These are phyloP conservation scores for Myriangium duriaei DNA, from an alignment of 2,329 filamentous ascomycete genomes.

Conservation along the genomic window DNA sequence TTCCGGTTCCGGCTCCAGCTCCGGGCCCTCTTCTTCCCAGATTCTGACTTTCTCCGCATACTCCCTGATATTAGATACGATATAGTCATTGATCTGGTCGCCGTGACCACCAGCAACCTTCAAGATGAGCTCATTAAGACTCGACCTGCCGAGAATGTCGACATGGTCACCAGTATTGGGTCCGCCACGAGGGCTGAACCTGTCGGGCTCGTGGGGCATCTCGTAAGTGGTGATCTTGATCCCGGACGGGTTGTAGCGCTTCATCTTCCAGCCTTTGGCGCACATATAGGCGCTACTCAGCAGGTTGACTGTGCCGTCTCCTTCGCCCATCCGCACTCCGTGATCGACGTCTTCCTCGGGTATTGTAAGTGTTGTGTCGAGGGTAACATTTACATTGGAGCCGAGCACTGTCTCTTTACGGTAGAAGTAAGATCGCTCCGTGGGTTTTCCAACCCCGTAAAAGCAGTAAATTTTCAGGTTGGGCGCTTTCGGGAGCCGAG, in stretches of 20 bases:
- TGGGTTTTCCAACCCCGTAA: conserved; percentile 88
- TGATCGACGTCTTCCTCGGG: conserved; percentile 54
- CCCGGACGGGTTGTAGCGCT: conserved; percentile 81
- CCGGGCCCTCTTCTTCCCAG: conserved; percentile 47
- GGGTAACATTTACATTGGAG: conserved; percentile 49
- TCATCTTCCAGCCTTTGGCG: conserved; percentile 83
- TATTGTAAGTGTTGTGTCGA: conserved; percentile 57
- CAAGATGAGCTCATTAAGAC: conserved; percentile 80
- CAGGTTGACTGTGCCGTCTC: conserved; percentile 91
- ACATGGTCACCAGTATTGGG: conserved; percentile 77
- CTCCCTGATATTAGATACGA: conserved; percentile 68
- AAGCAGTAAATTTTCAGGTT: conserved; percentile 94
- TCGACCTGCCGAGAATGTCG: conserved; percentile 81
- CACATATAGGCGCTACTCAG: conserved; percentile 94
- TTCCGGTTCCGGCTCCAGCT: no score
- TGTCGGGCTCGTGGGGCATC: conserved; percentile 92
- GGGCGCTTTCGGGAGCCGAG: conserved; percentile 72
- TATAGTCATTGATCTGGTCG: conserved; percentile 60
- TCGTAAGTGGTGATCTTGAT: conserved; percentile 75
- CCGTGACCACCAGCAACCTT: conserved; percentile 77
- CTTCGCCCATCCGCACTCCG: conserved; percentile 90
- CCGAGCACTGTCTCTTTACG: conserved; percentile 53
- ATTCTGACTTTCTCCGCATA: conserved; percentile 79
- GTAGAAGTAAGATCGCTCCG: conserved; percentile 88
- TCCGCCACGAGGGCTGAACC: conserved; percentile 69